Evolutionary conservation across 345 rosid genomes (phyloP).

Genomic region (Pistacia integerrima): DNA sequence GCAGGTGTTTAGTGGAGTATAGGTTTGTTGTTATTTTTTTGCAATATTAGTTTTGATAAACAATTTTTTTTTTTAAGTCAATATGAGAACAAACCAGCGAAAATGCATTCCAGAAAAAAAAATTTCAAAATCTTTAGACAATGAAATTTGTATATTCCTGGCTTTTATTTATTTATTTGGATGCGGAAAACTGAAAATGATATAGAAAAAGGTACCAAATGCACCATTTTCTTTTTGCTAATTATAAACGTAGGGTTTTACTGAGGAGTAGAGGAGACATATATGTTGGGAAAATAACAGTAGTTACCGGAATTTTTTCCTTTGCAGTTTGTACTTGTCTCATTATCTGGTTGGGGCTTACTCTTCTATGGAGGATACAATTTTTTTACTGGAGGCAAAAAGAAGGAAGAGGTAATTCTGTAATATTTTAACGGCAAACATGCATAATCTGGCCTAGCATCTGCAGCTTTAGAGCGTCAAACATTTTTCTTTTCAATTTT

Average conservation of each 20-base stretch:
- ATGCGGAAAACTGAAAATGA: too few species aligned
- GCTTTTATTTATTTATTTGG: too few species aligned
- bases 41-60: background rate
- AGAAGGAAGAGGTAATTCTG: conserved; percentile 53
- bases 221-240: background rate
- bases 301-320: background rate
- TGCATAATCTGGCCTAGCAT: background rate
- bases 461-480: too few species aligned
- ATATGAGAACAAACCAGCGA: background rate
- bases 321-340: conserved; percentile 68
- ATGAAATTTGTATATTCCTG: too few species aligned
- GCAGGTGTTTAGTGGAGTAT: background rate
- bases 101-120: too few species aligned
- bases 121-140: too few species aligned
- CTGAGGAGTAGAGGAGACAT: background rate
- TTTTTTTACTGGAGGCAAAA: conserved; percentile 44
- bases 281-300: background rate
- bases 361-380: conserved; percentile 61
- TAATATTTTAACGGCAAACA: background rate
- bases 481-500: background rate
- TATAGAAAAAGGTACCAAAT: too few species aligned
- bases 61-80: too few species aligned
- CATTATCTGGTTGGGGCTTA: conserved; percentile 66
- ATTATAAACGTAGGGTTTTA: background rate
- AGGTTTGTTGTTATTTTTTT: background rate